Evolutionary conservation across 305 asterid genomes (phyloP).

Genomic region (Plantago coronopus): DNA sequence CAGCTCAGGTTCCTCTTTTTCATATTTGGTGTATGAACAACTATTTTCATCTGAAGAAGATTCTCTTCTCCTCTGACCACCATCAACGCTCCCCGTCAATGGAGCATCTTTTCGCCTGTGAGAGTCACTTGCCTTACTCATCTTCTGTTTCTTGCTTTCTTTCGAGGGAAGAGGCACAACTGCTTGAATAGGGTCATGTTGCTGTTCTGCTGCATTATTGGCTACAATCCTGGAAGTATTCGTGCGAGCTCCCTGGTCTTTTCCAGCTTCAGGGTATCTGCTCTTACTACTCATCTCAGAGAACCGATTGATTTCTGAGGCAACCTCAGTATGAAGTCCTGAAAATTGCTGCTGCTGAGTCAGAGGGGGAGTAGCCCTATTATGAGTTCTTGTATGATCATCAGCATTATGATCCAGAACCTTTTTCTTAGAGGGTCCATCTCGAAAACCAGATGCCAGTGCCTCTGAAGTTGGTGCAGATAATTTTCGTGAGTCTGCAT

Average conservation of each 20-base stretch:
- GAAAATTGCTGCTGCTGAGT: no score
- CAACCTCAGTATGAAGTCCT: no score
- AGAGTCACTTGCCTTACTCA: conserved; percentile 41
- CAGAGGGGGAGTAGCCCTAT: no score
- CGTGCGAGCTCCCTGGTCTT: conserved; percentile 33
- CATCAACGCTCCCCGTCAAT: conserved; percentile 47
- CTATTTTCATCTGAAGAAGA: conserved; percentile 64
- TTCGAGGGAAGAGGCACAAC: conserved; percentile 42
- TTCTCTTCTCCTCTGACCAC: conserved; percentile 49
- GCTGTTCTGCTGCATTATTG: conserved; percentile 40
- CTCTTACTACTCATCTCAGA: conserved; percentile 30
- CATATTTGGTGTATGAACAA: conserved; percentile 64
- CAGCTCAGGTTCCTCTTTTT: conserved; percentile 80
- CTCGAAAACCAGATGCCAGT: no score
- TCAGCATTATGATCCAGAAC: no score
- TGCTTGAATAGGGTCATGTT: conserved; percentile 39
- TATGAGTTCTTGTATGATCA: no score
- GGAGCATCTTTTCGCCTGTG: conserved; percentile 56
- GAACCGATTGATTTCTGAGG: no score
- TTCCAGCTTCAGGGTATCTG: conserved; percentile 45
- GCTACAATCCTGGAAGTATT: conserved; percentile 45
- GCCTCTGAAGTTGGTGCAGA: no score
- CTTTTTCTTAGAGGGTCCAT: no score
- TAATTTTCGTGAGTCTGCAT: no score
- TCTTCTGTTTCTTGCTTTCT: conserved; percentile 57